Base-by-base conservation (phyloP, 2,329 filamentous ascomycete species). In the Penicillium sp. region DNA sequence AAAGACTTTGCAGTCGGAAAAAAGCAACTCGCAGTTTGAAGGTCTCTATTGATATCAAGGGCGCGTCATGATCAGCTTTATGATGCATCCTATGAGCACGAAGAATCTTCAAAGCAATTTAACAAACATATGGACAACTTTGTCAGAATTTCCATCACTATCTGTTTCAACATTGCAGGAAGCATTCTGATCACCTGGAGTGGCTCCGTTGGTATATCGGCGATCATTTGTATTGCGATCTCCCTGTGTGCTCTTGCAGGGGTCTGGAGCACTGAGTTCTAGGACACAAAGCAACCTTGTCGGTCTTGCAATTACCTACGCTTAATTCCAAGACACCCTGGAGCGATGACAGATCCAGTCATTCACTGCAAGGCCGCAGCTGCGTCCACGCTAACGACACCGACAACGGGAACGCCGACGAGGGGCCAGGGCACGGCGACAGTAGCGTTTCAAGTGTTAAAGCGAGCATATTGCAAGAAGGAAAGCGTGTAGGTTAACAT, bases 351-450 rank as follows among this genome's bases (percentile, higher is more conserved):
- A 37, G 49, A 54, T 29, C 49, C 35, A 51, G 21, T n/a, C 7
- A 22, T 24, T 10, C 29, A 61, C 19, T 64, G 60, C 22, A 59
- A 6, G 26, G 26, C 26, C 26, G 1, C 26, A 8, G 26, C 8
- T 8, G 26, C 24, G 6, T 26, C 7, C 24, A 7, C 24, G 24
- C 24, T 8, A 8, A 26, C 24, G 6, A 4, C 5, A 26, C 26
- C 26, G 26, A 26, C 26, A 26, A 8, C 26, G 7, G 5, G 8
- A 26, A 8, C 26, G 26, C 7, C 1, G 26, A 26, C 5, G 7
- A 26, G 7, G 26, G 6, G 26, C 8, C 26, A 26, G 26, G 26
- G 26, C 7, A 26, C 7, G 7, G 26, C 26, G 7, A 26, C 26
- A 26, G 26, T 8, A 26, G 2, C 2, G 26, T 8, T 8, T 8